A percentile compares a stretch with the other conserved stretches of the same genome.
Conservation (phyloP, 179 eudicot genomes). For the Beta lomatogona region DNA sequence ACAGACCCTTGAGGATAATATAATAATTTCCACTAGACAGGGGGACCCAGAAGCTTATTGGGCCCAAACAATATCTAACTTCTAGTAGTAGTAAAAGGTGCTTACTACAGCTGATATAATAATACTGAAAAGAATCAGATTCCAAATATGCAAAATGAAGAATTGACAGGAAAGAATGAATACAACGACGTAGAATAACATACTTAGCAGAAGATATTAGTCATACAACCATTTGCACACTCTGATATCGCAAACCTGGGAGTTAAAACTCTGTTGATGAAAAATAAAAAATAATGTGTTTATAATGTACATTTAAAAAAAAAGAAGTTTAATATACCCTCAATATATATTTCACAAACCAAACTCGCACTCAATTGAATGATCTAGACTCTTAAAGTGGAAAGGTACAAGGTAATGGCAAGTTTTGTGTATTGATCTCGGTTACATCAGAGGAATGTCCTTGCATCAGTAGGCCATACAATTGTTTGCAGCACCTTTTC, state of each 20-base stretch:
- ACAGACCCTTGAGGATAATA: too few species aligned
- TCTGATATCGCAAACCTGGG: constrained; percentile 25
- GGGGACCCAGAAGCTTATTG: too few species aligned
- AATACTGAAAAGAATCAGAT: too few species aligned
- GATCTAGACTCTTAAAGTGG: constrained; percentile 17
- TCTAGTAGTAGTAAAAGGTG: too few species aligned
- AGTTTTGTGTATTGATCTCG: constrained; percentile 12
- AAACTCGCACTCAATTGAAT: constrained; percentile 27
- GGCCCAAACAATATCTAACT: too few species aligned
- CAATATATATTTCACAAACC: constrained; percentile 30
- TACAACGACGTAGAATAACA: constrained; percentile 19
- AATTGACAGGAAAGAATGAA: not conserved
- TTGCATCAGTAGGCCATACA: not conserved
- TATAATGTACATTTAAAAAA: constrained; percentile 34
- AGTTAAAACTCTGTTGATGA: constrained; percentile 20
- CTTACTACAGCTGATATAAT: too few species aligned
- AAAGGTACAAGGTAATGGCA: constrained; percentile 1
- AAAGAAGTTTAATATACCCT: not conserved
- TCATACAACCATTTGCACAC: constrained; percentile 33
- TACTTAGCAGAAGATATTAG: constrained; percentile 13
- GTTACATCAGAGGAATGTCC: not conserved
- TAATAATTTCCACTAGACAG: too few species aligned
- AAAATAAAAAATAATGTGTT: constrained; percentile 20
- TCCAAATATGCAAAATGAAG: not conserved
- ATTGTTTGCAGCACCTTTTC: constrained; percentile 22